Conservation (phyloP, 148 eudicot species). For the Chenopodium quinoa region DNA sequence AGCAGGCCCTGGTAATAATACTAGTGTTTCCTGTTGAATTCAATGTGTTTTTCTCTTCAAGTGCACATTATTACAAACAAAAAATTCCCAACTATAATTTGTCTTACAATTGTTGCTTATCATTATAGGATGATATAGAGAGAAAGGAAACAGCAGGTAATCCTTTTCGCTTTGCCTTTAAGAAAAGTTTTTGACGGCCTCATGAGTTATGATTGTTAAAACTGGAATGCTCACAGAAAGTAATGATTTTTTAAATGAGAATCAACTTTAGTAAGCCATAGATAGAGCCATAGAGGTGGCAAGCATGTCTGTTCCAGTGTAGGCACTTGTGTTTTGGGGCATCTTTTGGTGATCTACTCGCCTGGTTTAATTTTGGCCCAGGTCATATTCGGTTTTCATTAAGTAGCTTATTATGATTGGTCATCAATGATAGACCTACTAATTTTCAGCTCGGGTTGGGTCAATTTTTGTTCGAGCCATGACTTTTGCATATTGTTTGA, state of each 20-base stretch:
- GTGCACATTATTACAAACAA: neutral
- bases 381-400: neutral
- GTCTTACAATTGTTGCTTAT: constrained; percentile 9
- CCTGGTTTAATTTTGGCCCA: neutral
- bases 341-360: too few species aligned
- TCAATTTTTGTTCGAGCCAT: neutral
- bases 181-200: neutral
- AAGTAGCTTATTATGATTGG: neutral
- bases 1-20: constrained; percentile 45
- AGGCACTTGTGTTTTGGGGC: too few species aligned
- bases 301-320: too few species aligned
- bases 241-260: too few species aligned
- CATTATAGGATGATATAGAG: constrained; percentile 51
- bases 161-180: neutral
- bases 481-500: neutral
- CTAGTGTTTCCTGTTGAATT: neutral
- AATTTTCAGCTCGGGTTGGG: neutral
- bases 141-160: constrained; percentile 55
- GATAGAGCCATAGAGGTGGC: too few species aligned
- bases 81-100: neutral
- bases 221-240: neutral
- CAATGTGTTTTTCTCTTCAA: neutral
- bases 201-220: neutral
- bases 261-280: neutral
- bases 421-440: neutral